Percentiles rank a stretch among this genome's conserved stretches.
Conservation (phyloP, 306 rosid genomes). For the Geum urbanum region DNA sequence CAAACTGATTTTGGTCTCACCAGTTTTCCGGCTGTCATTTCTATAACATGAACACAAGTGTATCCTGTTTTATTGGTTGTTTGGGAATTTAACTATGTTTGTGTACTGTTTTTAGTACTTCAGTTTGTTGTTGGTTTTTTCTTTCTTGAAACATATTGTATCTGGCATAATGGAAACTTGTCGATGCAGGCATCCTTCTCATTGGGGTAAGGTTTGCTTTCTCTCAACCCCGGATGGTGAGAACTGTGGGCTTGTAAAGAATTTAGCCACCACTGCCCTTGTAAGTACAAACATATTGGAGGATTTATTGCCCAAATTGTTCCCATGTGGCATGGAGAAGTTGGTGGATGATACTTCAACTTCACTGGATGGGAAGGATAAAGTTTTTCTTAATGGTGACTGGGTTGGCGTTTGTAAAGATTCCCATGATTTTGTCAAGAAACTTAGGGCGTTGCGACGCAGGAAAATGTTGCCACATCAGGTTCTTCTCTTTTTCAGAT, state of each 20-base stretch:
- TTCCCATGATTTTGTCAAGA: slow-evolving; percentile 53
- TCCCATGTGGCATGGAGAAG: slow-evolving; percentile 69
- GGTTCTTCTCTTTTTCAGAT: slow-evolving; percentile 45
- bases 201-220: slow-evolving; percentile 97
- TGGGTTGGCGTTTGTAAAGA: slow-evolving; percentile 86
- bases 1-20: neutral
- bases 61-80: slow-evolving; percentile 13
- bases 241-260: slow-evolving; percentile 97
- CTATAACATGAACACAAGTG: neutral
- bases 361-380: slow-evolving; percentile 48
- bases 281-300: slow-evolving; percentile 55
- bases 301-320: slow-evolving; percentile 41
- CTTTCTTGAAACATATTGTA: slow-evolving; percentile 12
- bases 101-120: neutral
- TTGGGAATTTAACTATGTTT: neutral
- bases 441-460: slow-evolving; percentile 58
- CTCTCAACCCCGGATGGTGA: slow-evolving; percentile 97
- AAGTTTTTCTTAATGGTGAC: slow-evolving; percentile 77
- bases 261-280: slow-evolving; percentile 75
- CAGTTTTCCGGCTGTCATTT: neutral
- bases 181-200: slow-evolving; percentile 93
- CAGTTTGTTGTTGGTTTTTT: neutral
- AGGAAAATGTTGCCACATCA: slow-evolving; percentile 53
- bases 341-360: slow-evolving; percentile 62
- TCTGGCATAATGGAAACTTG: slow-evolving; percentile 23